These are phyloP conservation scores for Bacidia gigantensis DNA, from an alignment of 495 filamentous ascomycete species.

Conservation along the genomic window DNA sequence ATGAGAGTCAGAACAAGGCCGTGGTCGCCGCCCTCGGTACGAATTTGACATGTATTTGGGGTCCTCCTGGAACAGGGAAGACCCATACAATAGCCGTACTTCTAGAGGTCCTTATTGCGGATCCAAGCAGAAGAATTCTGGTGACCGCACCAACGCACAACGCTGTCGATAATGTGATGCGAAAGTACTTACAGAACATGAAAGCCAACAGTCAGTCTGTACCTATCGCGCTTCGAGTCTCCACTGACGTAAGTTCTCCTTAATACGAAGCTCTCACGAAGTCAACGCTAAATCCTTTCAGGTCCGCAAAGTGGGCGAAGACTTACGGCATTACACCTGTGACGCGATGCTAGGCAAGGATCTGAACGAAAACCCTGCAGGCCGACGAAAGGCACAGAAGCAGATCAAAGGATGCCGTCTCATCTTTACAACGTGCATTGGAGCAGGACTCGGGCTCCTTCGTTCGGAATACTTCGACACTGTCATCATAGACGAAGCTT, in stretches of 20 bases:
- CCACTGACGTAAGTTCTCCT: constrained; percentile 29
- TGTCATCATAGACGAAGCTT: constrained; percentile 39
- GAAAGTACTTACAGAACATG: constrained; percentile 24
- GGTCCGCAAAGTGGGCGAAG: constrained; percentile 32
- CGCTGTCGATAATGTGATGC: constrained; percentile 39
- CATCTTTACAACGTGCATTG: constrained; percentile 38
- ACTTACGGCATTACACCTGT: constrained; percentile 31
- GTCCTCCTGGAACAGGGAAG: constrained; percentile 41
- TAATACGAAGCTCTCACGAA: neutral
- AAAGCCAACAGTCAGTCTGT: neutral
- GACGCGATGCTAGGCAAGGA: constrained; percentile 37
- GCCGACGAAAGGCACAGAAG: constrained; percentile 28
- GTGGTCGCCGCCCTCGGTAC: constrained; percentile 24
- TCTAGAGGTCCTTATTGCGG: constrained; percentile 24
- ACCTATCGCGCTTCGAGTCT: constrained; percentile 26
- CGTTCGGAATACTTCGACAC: constrained; percentile 30
- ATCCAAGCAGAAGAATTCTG: constrained; percentile 11
- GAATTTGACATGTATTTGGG: constrained; percentile 35
- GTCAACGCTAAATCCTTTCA: constrained; percentile 7
- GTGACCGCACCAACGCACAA: constrained; percentile 40
- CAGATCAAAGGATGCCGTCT: constrained; percentile 27
- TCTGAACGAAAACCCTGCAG: constrained; percentile 23
- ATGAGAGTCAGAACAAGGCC: constrained; percentile 33
- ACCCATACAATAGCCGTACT: constrained; percentile 37
- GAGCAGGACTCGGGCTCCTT: constrained; percentile 34